Evolutionary conservation across 1,139 yeast genomes (phyloP).

Genomic region (Yamadazyma blattariae): DNA sequence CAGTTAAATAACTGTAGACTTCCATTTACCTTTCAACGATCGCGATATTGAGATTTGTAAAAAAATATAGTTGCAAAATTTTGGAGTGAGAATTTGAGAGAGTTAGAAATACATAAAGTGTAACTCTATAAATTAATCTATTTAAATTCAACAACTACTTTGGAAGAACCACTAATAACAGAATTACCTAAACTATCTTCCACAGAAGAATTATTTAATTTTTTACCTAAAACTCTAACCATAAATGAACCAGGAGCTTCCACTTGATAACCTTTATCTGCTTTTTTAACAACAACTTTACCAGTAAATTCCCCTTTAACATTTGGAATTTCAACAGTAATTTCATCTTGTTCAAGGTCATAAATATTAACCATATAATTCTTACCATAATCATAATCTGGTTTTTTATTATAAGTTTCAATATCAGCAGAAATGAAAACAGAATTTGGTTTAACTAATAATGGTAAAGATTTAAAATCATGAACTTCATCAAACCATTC

Average conservation of each 20-base stretch:
- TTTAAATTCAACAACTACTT: not conserved
- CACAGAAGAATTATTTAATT: not conserved
- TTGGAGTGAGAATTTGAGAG: no score
- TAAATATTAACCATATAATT: constrained; percentile 18
- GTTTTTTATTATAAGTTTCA: constrained; percentile 8
- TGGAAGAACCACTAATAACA: constrained; percentile 3
- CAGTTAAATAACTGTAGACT: constrained; percentile 21
- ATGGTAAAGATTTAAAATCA: constrained; percentile 26
- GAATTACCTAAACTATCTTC: constrained; percentile 11
- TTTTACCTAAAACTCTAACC: constrained; percentile 12
- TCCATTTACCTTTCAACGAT: not conserved
- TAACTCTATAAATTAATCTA: no score
- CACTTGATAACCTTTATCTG: constrained; percentile 7
- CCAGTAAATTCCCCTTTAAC: constrained; percentile 13
- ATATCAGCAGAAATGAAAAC: constrained; percentile 18
- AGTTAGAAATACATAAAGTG: no score
- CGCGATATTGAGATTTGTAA: not conserved
- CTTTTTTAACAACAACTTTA: constrained; percentile 7
- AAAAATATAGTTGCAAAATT: no score
- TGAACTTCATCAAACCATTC: constrained; percentile 25
- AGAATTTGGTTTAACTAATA: constrained; percentile 24
- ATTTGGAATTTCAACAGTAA: constrained; percentile 13
- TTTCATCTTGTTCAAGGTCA: constrained; percentile 9
- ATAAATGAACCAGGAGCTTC: constrained; percentile 7
- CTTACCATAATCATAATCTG: constrained; percentile 18